A percentile compares a stretch with the other conserved stretches of the same genome.
phyloP scores from a whole-genome alignment of 148 eudicot species.

The Rheum nobile region DNA sequence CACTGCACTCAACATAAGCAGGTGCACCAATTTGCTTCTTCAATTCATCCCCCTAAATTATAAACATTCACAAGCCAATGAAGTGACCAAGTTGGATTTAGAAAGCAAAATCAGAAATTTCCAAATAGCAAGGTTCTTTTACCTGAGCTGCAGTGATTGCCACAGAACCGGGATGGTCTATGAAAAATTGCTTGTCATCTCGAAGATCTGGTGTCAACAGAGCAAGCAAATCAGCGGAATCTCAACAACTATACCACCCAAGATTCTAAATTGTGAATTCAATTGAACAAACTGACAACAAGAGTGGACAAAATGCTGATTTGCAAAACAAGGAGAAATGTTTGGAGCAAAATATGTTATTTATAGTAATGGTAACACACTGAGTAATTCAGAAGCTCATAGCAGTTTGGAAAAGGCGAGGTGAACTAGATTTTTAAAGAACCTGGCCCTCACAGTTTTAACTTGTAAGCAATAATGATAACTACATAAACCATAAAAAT shows the following conservation, averaged over 20 bases:
- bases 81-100: background rate
- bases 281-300: background rate
- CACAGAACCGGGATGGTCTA: conserved; percentile 79
- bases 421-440: no score
- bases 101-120: background rate
- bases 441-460: no score
- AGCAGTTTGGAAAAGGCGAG: background rate
- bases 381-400: background rate
- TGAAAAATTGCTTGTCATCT: conserved; percentile 72
- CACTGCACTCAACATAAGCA: conserved; percentile 74
- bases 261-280: background rate
- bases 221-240: conserved; percentile 8
- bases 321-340: background rate
- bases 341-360: background rate
- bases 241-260: background rate
- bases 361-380: background rate
- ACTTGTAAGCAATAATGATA: background rate
- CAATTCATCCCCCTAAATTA: conserved; percentile 59
- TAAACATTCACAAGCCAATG: background rate
- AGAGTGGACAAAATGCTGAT: background rate
- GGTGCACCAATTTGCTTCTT: conserved; percentile 68
- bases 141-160: conserved; percentile 78
- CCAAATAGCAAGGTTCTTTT: background rate
- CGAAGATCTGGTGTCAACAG: conserved; percentile 55
- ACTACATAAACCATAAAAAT: background rate